Evolutionary conservation across 2,329 filamentous ascomycete genomes (phyloP), one percentile per base, ranked within the genome.

Genomic region (Talaromyces funiculosus): DNA sequence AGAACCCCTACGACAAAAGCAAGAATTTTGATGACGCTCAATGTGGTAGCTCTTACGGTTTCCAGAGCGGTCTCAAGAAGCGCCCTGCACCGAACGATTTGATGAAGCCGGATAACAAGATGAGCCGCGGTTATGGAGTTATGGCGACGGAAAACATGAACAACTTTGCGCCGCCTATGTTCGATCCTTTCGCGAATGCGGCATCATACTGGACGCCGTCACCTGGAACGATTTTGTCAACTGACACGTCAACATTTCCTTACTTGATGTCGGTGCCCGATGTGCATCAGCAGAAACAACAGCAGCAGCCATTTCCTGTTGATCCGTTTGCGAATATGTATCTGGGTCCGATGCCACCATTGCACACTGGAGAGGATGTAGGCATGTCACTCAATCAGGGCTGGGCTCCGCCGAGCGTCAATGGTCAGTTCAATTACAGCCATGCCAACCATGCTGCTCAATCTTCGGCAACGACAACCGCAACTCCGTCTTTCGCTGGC

Each of bases 171-270:
- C 33, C 60, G 0, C 51, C 53, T 1, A 14, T 59, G 12, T 62
- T 8, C 40, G 51, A 61, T 10, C 59, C 35, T 9, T 10, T 45
- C 8, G 55, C 53, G 10, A 43, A 66, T 42, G 63, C 59, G 4
- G 24, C 33, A 14, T 54, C 49, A 1, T 54, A 45, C 33, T 54
- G 35, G 16, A 62, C 62, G 53, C 61, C 65, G 12, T 64, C 66
- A 4, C 45, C 53, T 9, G 57, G 62, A 8, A 31, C 38, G 2
- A 42, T 61, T 37, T 12, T 62, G 7, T 45, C 53, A 2, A 29
- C 59, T 10, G 37, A 61, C 31, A 7, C 61, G 42, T 14, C 51
- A 9, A 40, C 18, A 9, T 53, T 57, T 38, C 43, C 60, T 37
- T 61, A 42, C 51, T 18, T 60, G 51, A 31, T 33, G 26, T 18